phyloP scores from a whole-genome alignment of 2,329 filamentous ascomycete genomes.

The Xylariaceae sp. region DNA sequence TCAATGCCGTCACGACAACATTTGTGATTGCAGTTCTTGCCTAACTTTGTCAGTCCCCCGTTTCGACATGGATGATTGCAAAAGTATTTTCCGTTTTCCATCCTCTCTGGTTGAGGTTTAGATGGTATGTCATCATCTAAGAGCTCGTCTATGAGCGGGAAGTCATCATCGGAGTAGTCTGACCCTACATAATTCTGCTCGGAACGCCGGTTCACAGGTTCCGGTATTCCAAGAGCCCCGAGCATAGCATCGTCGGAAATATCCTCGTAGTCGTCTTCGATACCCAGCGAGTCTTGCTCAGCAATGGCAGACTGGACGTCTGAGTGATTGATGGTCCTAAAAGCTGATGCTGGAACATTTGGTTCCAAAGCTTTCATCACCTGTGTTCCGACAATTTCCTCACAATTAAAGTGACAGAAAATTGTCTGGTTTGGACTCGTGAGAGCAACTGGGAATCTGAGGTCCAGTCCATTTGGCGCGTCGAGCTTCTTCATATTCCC shows the following conservation, averaged over 20 bases:
- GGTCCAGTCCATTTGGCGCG: slow-evolving; percentile 49
- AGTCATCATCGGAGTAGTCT: slow-evolving; percentile 38
- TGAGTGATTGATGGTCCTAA: slow-evolving; percentile 19
- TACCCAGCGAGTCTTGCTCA: slow-evolving; percentile 2
- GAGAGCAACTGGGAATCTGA: slow-evolving; percentile 56
- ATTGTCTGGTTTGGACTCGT: slow-evolving; percentile 52
- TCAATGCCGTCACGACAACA: slow-evolving; percentile 69
- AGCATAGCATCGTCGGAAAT: slow-evolving; percentile 42
- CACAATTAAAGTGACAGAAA: slow-evolving; percentile 70
- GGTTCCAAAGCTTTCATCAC: slow-evolving; percentile 29
- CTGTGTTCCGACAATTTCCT: slow-evolving; percentile 67
- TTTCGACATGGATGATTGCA: slow-evolving; percentile 65
- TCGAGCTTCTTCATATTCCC: slow-evolving; percentile 60
- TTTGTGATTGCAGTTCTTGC: slow-evolving; percentile 58
- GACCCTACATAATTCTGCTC: slow-evolving; percentile 13
- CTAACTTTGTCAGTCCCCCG: slow-evolving; percentile 34
- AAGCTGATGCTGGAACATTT: slow-evolving; percentile 33
- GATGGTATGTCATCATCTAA: slow-evolving; percentile 29
- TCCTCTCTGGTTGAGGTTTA: slow-evolving; percentile 40
- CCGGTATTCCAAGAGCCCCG: slow-evolving; percentile 26
- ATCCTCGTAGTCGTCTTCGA: slow-evolving; percentile 31
- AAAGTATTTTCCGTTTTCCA: slow-evolving; percentile 66
- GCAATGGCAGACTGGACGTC: background rate
- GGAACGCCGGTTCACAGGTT: slow-evolving; percentile 20
- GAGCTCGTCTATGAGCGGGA: slow-evolving; percentile 47